Conservation (phyloP, 306 rosid species). For the Cicer judaicum region DNA sequence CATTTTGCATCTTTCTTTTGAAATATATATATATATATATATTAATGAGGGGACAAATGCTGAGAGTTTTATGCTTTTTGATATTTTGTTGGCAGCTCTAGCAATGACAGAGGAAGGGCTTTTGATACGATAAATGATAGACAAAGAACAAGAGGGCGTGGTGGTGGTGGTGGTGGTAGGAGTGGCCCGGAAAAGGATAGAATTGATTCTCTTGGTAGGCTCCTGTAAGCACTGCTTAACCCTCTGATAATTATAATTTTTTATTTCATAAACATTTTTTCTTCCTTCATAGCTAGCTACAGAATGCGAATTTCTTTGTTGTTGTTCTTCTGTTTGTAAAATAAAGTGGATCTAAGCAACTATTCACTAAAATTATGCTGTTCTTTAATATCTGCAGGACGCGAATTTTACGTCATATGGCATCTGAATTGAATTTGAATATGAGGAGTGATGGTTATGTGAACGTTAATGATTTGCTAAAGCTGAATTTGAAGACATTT, state of each 20-base stretch:
- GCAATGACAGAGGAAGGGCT: constrained; percentile 62
- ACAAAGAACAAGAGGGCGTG: constrained; percentile 62
- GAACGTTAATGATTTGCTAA: constrained; percentile 75
- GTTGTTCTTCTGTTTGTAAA: not conserved
- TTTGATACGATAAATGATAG: constrained; percentile 55
- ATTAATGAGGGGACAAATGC: too few species aligned
- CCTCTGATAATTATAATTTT: constrained; percentile 1
- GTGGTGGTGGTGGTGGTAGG: constrained; percentile 44
- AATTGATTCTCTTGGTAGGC: constrained; percentile 93
- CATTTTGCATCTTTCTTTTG: too few species aligned
- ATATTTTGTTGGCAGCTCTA: constrained; percentile 51
- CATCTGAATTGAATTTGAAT: constrained; percentile 75
- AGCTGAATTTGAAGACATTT: constrained; percentile 76
- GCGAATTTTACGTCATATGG: constrained; percentile 87
- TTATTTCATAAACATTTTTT: not conserved
- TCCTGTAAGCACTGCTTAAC: constrained; percentile 64
- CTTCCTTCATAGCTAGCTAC: not conserved
- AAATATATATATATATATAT: too few species aligned
- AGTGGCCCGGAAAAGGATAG: constrained; percentile 72
- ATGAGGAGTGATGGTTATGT: constrained; percentile 81
- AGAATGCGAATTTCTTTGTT: not conserved
- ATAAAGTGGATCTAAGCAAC: not conserved
- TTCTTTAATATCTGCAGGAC: constrained; percentile 61
- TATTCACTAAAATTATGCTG: constrained; percentile 8
- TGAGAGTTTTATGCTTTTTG: constrained; percentile 16